A percentile compares a stretch with the other conserved stretches of the same genome.
These are phyloP conservation scores for Yamadazyma paraphyllophila DNA, from an alignment of 805 yeast species.

Conservation along the genomic window DNA sequence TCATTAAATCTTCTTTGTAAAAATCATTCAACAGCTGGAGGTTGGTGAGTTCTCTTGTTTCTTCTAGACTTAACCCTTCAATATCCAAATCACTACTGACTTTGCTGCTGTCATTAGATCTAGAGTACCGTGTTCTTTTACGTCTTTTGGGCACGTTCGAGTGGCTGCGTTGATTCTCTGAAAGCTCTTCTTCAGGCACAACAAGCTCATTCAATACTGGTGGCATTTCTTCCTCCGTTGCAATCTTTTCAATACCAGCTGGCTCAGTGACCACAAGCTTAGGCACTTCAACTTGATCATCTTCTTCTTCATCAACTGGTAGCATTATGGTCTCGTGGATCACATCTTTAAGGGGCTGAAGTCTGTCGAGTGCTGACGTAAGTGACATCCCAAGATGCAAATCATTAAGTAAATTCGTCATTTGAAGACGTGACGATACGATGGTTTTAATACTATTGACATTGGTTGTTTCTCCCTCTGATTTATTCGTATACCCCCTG, in stretches of 20 bases:
- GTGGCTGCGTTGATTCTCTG: slow-evolving; percentile 20
- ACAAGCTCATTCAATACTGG: slow-evolving; percentile 54
- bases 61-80: slow-evolving; percentile 37
- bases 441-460: slow-evolving; percentile 31
- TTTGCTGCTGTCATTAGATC: slow-evolving; percentile 4
- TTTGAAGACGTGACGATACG: slow-evolving; percentile 40
- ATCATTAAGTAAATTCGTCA: slow-evolving; percentile 40
- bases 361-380: slow-evolving; percentile 50
- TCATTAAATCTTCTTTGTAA: slow-evolving; percentile 36
- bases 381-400: slow-evolving; percentile 47
- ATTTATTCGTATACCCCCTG: slow-evolving; percentile 9
- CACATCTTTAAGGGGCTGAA: slow-evolving; percentile 46
- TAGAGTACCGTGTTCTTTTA: slow-evolving; percentile 8
- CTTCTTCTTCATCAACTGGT: slow-evolving; percentile 47
- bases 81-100: slow-evolving; percentile 29
- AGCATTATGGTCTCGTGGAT: slow-evolving; percentile 47
- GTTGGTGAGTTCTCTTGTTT: slow-evolving; percentile 35
- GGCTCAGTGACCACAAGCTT: slow-evolving; percentile 43
- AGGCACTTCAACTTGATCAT: slow-evolving; percentile 2
- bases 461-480: slow-evolving; percentile 20
- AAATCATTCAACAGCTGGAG: slow-evolving; percentile 37
- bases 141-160: slow-evolving; percentile 10
- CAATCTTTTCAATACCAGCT: slow-evolving; percentile 50
- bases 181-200: slow-evolving; percentile 36
- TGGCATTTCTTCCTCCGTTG: slow-evolving; percentile 36